A percentile compares a stretch with the other conserved stretches of the same genome.
These are phyloP conservation scores for Wallemia ichthyophaga DNA, from an alignment of 1,284 basidiomycete species.

Conservation along the genomic window DNA sequence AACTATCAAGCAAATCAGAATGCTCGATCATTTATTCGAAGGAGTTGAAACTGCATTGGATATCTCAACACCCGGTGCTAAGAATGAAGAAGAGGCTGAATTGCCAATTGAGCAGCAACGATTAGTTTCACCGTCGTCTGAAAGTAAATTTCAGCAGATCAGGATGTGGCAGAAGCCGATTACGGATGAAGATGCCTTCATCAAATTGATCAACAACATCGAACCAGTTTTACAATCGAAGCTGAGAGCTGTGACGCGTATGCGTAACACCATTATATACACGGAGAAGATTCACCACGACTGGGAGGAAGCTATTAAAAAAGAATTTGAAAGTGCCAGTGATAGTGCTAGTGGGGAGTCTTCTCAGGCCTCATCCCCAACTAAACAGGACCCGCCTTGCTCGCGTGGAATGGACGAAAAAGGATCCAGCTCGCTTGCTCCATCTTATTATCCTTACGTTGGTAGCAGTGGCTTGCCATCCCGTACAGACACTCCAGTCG, in stretches of 20 bases:
- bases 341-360: neutral
- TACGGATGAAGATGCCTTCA: slow-evolving; percentile 57
- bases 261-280: slow-evolving; percentile 94
- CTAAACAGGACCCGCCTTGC: neutral
- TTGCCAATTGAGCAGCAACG: slow-evolving; percentile 77
- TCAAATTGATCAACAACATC: slow-evolving; percentile 51
- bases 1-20: slow-evolving; percentile 28
- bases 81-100: slow-evolving; percentile 51
- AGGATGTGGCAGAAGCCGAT: slow-evolving; percentile 54
- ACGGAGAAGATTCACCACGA: slow-evolving; percentile 90
- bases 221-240: slow-evolving; percentile 73
- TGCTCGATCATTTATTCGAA: slow-evolving; percentile 59
- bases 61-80: slow-evolving; percentile 60
- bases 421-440: neutral
- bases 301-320: slow-evolving; percentile 40
- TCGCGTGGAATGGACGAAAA: neutral
- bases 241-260: slow-evolving; percentile 73
- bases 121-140: slow-evolving; percentile 54
- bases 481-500: neutral
- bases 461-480: neutral
- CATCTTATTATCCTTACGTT: neutral
- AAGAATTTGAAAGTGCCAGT: neutral
- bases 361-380: neutral
- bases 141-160: slow-evolving; percentile 47
- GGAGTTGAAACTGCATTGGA: slow-evolving; percentile 48